Evolutionary conservation across 1,284 basidiomycete species (phyloP), one percentile per base, ranked within the genome.

Genomic region (Schizophyllum commune): DNA sequence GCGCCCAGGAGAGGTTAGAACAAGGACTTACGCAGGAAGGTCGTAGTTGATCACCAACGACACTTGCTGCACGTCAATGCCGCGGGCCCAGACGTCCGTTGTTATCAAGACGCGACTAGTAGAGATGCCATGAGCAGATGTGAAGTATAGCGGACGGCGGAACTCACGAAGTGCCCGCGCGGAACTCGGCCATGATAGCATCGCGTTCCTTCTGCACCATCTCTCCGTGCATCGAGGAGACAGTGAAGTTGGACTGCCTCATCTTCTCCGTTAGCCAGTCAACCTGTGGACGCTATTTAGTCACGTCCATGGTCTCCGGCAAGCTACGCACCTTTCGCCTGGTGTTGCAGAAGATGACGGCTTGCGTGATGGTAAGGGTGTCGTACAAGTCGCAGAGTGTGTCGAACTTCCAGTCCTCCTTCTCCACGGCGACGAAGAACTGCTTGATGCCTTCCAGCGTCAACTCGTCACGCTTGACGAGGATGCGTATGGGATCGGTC

Each of bases 331-430:
- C 91, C 88, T 99, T 99, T 78, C 96, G 84, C 68, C 94, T 83
- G 5, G 96, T 99, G 79, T 99, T 99, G 79, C 97, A 99, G 82
- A 99, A 99, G 72, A 99, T 98, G 74, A 99, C 96, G 32, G 97
- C 96, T 81, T 99, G 97, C 0, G 97, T 99, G 75, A 99, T 99
- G 32, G 97, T 98, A 58, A 99, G 84, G 19, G 96, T 98, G 75
- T 99, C 97, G 78, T 99, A 99, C 59, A 96, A 77, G 76, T 99
- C 97, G 75, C 95, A 98, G 20, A 99, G 82, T 0, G 96, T 99
- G 77, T 99, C 97, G 70, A 98, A 96, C 74, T 99, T 99, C 96
- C 96, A 99, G 71, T 99, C 97, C 75, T 99, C 97, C 80, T 98
- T 98, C 78, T 99, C 97, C 61, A 99, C 96, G 32, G 96, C 96